Evolutionary conservation across 176 grass and related monocot species (phyloP), one percentile per base, ranked within the genome.

Genomic region (Pontederia crassipes): DNA sequence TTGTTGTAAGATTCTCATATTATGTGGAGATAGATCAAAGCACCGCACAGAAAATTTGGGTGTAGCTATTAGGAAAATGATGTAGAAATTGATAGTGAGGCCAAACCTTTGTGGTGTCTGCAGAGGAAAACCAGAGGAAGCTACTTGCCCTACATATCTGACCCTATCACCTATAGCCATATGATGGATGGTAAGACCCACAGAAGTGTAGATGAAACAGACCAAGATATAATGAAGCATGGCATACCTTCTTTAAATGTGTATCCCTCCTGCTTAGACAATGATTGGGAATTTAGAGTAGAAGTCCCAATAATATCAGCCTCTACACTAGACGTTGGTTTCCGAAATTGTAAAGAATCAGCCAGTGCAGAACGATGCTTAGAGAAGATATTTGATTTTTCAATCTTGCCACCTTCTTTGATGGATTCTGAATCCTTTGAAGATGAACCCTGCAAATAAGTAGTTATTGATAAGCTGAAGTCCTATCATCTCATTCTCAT

Each of bases 121-220:
- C 52, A 64, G 62, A 74, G 72, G 47, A 75, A 62, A 80, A 4
- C 51, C 57, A 20, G 78, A 72, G 49, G 55, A 57, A 56, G 52
- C 6, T 55, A 55, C 8, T 28, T 59, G 59, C 50, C 85, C 91
- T 5, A 91, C 74, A 72, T 85, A 97, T 78, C 81, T 85, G 76
- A 97, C 92, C 76, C 84, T 91, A 76, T 97, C 92, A 74, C 92
- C 92, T 97, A 62, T 67, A 82, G 65, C 70, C 40, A 73, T 16
- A 9, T 51, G 18, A 67, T 24, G 52, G 54, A 69, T 57, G 66
- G 72, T 72, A 57, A 74, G 13, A 54, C 56, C 27, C 56, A 50
- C 52, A 9, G 29, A 64, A 63, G 13, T 55, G 65, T 4, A 2
- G 57, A 46, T 35, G 47, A 4, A 52, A 49, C 16, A 52, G 27